A percentile compares a stretch with the other conserved stretches of the same genome.
Conservation (phyloP, 371 early-diverging fungal species). For the Fennellomyces sp. region DNA sequence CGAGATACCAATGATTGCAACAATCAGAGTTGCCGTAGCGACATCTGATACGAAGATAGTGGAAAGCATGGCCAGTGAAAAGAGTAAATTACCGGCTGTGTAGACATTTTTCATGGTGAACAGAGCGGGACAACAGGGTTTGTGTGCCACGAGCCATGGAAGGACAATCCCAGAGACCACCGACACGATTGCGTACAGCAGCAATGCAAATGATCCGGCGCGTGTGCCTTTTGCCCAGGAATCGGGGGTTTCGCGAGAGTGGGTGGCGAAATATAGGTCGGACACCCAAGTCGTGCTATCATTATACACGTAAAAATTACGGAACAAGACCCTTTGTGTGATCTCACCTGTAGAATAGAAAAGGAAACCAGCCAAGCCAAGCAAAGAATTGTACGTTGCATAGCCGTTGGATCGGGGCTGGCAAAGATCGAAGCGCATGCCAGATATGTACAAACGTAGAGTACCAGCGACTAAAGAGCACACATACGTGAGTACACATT, state of each 20-base stretch:
- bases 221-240: constrained; percentile 46
- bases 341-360: constrained; percentile 45
- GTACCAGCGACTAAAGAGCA: constrained; percentile 29
- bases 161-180: constrained; percentile 53
- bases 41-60: constrained; percentile 51
- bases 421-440: constrained; percentile 46
- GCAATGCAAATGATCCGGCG: constrained; percentile 62
- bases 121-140: constrained; percentile 16
- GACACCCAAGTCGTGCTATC: constrained; percentile 44
- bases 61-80: constrained; percentile 46
- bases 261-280: constrained; percentile 34
- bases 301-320: no score
- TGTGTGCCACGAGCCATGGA: constrained; percentile 41
- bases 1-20: constrained; percentile 60
- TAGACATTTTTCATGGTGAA: constrained; percentile 51
- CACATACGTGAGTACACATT: background rate
- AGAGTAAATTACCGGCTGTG: constrained; percentile 49
- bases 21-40: constrained; percentile 46
- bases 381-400: constrained; percentile 75
- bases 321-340: background rate
- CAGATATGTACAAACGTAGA: constrained; percentile 44
- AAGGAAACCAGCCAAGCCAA: constrained; percentile 80
- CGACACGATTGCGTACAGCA: constrained; percentile 60
- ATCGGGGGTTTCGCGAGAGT: constrained; percentile 13
- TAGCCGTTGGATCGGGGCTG: constrained; percentile 54